Conservation (phyloP, 371 early-diverging fungal species). For the Dinochytrium kinnereticum region DNA sequence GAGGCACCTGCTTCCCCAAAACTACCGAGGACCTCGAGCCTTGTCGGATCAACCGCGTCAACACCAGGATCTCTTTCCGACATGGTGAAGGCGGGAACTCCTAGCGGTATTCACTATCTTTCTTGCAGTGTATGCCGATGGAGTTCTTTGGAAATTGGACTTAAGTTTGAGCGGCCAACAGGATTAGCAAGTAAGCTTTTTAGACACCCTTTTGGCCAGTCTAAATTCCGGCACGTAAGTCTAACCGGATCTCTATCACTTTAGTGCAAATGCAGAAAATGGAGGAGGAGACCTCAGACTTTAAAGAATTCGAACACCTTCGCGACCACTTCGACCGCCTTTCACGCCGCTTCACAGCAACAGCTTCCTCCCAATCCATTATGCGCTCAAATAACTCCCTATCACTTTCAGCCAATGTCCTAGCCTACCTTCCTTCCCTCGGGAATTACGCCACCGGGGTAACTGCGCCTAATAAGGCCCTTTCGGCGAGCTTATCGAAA, state of each 20-base stretch:
- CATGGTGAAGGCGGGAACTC: not conserved
- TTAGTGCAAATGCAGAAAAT: slow-evolving; percentile 77
- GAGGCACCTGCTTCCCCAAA: not conserved
- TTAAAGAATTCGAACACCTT: slow-evolving; percentile 82
- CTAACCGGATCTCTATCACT: not conserved
- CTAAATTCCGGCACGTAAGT: too few relatives aligned
- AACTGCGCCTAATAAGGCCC: too few relatives aligned
- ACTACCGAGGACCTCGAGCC: slow-evolving; percentile 4
- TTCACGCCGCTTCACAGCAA: slow-evolving; percentile 44
- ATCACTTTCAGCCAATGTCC: slow-evolving; percentile 30
- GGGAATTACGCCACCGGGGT: slow-evolving; percentile 15
- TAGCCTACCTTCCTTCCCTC: slow-evolving; percentile 39
- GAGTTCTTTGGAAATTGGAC: slow-evolving; percentile 86
- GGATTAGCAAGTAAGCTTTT: slow-evolving; percentile 83
- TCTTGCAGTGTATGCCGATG: slow-evolving; percentile 88
- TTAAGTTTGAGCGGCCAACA: slow-evolving; percentile 91
- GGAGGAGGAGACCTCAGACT: slow-evolving; percentile 73
- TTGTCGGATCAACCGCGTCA: slow-evolving; percentile 19
- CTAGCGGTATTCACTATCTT: slow-evolving; percentile 51
- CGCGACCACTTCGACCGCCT: slow-evolving; percentile 81
- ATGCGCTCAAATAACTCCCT: slow-evolving; percentile 30
- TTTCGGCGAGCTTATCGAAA: not conserved
- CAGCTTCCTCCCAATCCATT: slow-evolving; percentile 22
- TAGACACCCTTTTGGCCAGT: too few relatives aligned
- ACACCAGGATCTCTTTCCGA: slow-evolving; percentile 1